Conservation (phyloP, 2,329 filamentous ascomycete genomes). For the Parasarocladium wereldwijsianum region DNA sequence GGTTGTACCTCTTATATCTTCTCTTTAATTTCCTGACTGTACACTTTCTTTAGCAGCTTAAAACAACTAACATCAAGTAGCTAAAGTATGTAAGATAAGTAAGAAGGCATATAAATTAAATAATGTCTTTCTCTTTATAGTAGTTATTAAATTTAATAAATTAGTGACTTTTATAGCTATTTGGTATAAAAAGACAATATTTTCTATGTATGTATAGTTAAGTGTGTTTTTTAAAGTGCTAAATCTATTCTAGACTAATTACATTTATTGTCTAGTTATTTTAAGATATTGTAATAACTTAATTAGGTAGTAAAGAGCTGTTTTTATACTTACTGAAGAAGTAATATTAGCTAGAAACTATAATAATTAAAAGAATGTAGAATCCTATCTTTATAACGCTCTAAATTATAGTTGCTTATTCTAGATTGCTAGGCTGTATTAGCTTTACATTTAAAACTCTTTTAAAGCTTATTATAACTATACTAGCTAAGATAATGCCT, state of each 20-base stretch:
- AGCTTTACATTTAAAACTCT: too few species aligned
- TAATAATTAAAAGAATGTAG: too few species aligned
- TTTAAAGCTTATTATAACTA: too few species aligned
- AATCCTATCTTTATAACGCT: too few species aligned
- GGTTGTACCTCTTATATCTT: slow-evolving; percentile 14
- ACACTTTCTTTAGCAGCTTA: slow-evolving; percentile 16
- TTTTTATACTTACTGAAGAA: slow-evolving; percentile 8
- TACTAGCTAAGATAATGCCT: too few species aligned
- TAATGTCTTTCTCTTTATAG: slow-evolving; percentile 21
- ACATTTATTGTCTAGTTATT: slow-evolving; percentile 21
- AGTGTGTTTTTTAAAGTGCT: slow-evolving; percentile 19
- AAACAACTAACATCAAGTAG: slow-evolving; percentile 23
- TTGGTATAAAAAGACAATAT: slow-evolving; percentile 20
- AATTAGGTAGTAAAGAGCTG: slow-evolving; percentile 12
- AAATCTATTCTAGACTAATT: slow-evolving; percentile 17
- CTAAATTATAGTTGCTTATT: too few species aligned
- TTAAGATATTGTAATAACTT: slow-evolving; percentile 12
- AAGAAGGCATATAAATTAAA: slow-evolving; percentile 18
- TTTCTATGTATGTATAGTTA: slow-evolving; percentile 9
- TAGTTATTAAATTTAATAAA: slow-evolving; percentile 18
- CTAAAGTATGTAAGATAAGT: slow-evolving; percentile 21
- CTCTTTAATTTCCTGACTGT: slow-evolving; percentile 13
- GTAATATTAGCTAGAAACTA: too few species aligned
- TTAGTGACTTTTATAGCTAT: slow-evolving; percentile 20
- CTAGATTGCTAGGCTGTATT: too few species aligned